These are phyloP conservation scores for Aspergillus saccharolyticus DNA, from an alignment of 495 filamentous ascomycete species.

Conservation along the genomic window DNA sequence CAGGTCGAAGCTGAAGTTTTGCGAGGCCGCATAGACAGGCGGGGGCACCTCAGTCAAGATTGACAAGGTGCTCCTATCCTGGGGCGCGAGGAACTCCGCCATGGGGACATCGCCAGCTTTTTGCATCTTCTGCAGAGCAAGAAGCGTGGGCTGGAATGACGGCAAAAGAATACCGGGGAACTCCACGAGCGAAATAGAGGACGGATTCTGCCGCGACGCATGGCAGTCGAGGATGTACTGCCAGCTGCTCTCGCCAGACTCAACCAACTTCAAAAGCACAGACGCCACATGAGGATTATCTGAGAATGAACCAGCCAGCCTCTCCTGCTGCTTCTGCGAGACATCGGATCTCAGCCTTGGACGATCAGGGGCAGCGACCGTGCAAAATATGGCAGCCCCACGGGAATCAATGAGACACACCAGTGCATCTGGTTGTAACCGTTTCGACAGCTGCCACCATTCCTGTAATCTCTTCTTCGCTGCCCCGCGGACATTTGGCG, in stretches of 20 bases:
- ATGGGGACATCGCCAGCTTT: conserved; percentile 52
- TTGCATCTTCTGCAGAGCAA: conserved; percentile 58
- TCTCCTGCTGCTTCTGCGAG: neutral
- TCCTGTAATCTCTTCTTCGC: conserved; percentile 36
- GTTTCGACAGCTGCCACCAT: conserved; percentile 59
- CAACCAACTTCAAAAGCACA: conserved; percentile 15
- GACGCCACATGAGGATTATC: conserved; percentile 12
- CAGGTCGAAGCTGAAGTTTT: conserved; percentile 51
- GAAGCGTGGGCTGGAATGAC: conserved; percentile 62
- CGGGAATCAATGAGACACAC: conserved; percentile 51
- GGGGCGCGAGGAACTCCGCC: conserved; percentile 48
- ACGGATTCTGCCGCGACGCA: neutral
- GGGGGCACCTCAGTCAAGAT: conserved; percentile 32
- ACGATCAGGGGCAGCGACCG: conserved; percentile 35
- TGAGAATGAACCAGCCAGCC: conserved; percentile 11
- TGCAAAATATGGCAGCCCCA: conserved; percentile 50
- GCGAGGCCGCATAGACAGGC: conserved; percentile 48
- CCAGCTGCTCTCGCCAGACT: conserved; percentile 20
- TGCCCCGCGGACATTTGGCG: conserved; percentile 27
- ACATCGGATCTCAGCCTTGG: conserved; percentile 5
- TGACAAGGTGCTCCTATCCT: neutral
- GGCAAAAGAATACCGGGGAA: conserved; percentile 66
- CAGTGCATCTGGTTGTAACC: conserved; percentile 51
- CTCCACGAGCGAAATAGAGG: conserved; percentile 50
- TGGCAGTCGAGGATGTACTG: conserved; percentile 25